phyloP scores from a whole-genome alignment of 106 monocot genomes.

The Dioscorea zingiberensis region DNA sequence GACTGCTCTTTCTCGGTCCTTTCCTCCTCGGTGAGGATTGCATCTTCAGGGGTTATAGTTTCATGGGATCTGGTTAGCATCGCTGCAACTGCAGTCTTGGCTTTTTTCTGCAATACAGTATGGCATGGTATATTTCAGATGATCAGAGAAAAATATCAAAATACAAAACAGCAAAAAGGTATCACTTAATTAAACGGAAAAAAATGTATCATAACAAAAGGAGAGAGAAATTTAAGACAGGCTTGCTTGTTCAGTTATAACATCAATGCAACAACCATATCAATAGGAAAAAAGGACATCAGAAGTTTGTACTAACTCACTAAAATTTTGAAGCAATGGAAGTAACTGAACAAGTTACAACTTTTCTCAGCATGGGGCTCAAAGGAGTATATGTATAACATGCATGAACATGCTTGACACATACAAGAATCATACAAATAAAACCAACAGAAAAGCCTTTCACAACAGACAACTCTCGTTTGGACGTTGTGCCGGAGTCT shows the following conservation, averaged over 20 bases:
- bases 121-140: not conserved
- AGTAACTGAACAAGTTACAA: too few species aligned
- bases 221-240: too few species aligned
- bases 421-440: too few species aligned
- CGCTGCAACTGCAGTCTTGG: constrained; percentile 84
- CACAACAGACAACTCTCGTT: not conserved
- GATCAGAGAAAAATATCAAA: not conserved
- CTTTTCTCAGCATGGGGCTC: too few species aligned
- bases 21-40: constrained; percentile 62
- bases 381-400: too few species aligned
- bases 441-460: not conserved
- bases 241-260: too few species aligned
- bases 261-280: too few species aligned
- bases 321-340: too few species aligned
- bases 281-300: too few species aligned
- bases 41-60: constrained; percentile 48
- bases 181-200: not conserved
- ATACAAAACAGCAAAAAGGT: not conserved
- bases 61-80: constrained; percentile 80
- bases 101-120: constrained; percentile 41
- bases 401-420: too few species aligned
- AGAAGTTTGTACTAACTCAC: too few species aligned
- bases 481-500: not conserved
- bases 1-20: constrained; percentile 69
- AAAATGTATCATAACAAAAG: not conserved